These are phyloP conservation scores for Peronospora belbahrii DNA, from an alignment of 352 stramenopile genomes.

Conservation along the genomic window DNA sequence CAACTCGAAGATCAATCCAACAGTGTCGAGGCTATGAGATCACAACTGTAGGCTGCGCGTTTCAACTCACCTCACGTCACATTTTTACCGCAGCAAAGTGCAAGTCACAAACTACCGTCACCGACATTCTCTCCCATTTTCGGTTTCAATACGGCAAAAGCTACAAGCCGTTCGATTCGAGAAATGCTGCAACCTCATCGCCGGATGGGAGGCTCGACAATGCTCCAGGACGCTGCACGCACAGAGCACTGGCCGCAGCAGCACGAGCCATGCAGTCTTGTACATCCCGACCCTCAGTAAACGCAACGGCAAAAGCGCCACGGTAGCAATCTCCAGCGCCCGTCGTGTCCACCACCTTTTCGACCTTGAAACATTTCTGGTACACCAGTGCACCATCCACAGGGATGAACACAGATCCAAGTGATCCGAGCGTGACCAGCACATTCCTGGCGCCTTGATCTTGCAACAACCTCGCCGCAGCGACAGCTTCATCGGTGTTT, in stretches of 20 bases:
- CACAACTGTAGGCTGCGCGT: constrained; percentile 46
- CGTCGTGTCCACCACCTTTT: constrained; percentile 71
- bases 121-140: background rate
- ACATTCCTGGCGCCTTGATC: constrained; percentile 40
- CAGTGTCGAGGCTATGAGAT: constrained; percentile 50
- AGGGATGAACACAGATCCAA: constrained; percentile 60
- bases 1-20: too few species aligned
- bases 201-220: constrained; percentile 60
- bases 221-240: constrained; percentile 52
- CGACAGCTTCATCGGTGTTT: constrained; percentile 40
- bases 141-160: constrained; percentile 10
- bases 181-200: constrained; percentile 25
- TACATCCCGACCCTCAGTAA: constrained; percentile 39
- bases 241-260: constrained; percentile 53
- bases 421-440: constrained; percentile 60
- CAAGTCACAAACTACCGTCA: background rate
- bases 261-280: constrained; percentile 48
- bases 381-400: constrained; percentile 25
- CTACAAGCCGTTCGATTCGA: constrained; percentile 21
- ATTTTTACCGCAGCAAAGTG: too few species aligned
- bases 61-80: constrained; percentile 40
- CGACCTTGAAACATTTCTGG: constrained; percentile 45
- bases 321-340: constrained; percentile 77
- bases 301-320: constrained; percentile 52
- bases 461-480: constrained; percentile 47